phyloP scores from a whole-genome alignment of 202 grass and related monocot species.

The Panicum hallii region DNA sequence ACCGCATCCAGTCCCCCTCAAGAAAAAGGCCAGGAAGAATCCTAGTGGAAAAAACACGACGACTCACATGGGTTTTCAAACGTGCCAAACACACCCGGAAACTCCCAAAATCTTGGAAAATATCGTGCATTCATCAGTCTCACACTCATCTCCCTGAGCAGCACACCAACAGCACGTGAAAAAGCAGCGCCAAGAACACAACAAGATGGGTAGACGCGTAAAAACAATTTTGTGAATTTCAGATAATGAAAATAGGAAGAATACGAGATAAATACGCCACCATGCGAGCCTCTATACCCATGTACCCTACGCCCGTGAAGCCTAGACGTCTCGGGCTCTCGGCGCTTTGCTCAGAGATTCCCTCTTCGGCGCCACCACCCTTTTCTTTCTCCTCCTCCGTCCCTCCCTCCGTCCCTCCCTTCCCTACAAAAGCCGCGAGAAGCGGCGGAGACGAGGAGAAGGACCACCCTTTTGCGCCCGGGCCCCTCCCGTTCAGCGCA shows the following conservation, averaged over 20 bases:
- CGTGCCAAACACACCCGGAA: constrained; percentile 22
- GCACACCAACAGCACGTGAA: background rate
- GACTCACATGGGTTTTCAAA: background rate
- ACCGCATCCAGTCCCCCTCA: background rate
- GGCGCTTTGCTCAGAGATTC: background rate
- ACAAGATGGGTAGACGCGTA: background rate
- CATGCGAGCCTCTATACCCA: background rate
- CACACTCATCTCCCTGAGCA: background rate
- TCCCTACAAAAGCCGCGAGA: constrained; percentile 30
- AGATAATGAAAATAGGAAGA: background rate
- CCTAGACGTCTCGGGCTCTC: constrained; percentile 3
- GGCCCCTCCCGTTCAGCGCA: constrained; percentile 7
- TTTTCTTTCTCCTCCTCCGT: background rate
- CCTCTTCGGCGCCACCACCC: background rate
- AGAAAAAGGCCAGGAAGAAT: background rate
- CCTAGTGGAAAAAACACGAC: background rate
- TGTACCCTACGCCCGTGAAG: background rate
- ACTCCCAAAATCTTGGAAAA: background rate
- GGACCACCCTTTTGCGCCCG: background rate
- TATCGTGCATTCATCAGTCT: background rate
- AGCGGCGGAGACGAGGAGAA: constrained; percentile 23
- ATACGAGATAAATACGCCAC: background rate
- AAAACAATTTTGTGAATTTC: background rate
- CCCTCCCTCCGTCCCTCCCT: no score
- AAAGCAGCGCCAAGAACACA: background rate